Percentiles rank a stretch among this genome's conserved stretches.
Evolutionary conservation across 1,284 basidiomycete genomes (phyloP).

Genomic region (Cutaneotrichosporon sp.): DNA sequence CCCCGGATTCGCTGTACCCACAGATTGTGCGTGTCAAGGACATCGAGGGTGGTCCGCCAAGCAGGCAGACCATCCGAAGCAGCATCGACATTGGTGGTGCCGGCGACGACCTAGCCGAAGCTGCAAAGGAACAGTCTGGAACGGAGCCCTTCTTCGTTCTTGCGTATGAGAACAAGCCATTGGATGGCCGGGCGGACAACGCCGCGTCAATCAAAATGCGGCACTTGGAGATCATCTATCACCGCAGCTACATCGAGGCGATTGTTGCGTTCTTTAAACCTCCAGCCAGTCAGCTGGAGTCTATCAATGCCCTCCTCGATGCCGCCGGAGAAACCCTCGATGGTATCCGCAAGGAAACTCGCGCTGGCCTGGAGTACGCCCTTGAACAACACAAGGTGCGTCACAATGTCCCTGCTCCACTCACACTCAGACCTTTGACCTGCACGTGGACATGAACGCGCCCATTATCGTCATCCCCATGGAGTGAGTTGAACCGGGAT

Average conservation of each 20-base stretch:
- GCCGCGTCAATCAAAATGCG: constrained; percentile 86
- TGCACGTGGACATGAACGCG: constrained; percentile 93
- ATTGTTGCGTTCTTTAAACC: constrained; percentile 91
- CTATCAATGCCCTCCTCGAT: constrained; percentile 81
- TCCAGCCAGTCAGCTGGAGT: constrained; percentile 90
- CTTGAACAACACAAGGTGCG: constrained; percentile 51
- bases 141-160: constrained; percentile 85
- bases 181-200: constrained; percentile 89
- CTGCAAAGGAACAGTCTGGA: constrained; percentile 27
- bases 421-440: constrained; percentile 64
- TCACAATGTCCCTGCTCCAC: not conserved
- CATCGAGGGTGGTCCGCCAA: constrained; percentile 21
- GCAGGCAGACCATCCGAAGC: constrained; percentile 4
- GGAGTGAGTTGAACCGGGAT: constrained; percentile 50
- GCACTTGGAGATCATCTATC: constrained; percentile 97
- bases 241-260: constrained; percentile 88
- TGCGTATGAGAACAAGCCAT: constrained; percentile 87
- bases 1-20: constrained; percentile 71
- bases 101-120: constrained; percentile 32
- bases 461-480: constrained; percentile 97
- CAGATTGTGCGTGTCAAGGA: constrained; percentile 91
- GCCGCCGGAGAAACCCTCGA: constrained; percentile 93
- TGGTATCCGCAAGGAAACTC: constrained; percentile 87
- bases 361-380: constrained; percentile 91
- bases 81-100: constrained; percentile 21